Evolutionary conservation across 2,329 filamentous ascomycete genomes (phyloP).

Genomic region (Aureobasidium sp.): DNA sequence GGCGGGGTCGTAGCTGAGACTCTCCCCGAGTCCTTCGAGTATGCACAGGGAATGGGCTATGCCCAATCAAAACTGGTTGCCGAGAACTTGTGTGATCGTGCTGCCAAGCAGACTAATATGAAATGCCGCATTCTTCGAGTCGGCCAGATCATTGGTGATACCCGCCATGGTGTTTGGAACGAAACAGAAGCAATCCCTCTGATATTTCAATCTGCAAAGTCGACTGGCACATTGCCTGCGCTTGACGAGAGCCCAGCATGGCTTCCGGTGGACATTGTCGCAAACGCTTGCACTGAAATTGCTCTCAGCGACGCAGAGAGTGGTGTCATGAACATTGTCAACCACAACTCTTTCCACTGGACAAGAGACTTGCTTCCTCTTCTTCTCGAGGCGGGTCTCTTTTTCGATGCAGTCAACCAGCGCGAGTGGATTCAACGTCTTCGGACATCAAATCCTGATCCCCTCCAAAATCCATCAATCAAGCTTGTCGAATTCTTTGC

Average conservation of each 20-base stretch:
- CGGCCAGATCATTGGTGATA: slow-evolving; percentile 34
- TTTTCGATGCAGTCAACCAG: slow-evolving; percentile 36
- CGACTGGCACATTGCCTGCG: slow-evolving; percentile 39
- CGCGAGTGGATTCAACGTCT: slow-evolving; percentile 39
- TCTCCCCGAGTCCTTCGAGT: slow-evolving; percentile 21
- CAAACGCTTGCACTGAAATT: slow-evolving; percentile 27
- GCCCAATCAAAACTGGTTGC: slow-evolving; percentile 19
- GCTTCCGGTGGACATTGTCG: slow-evolving; percentile 38
- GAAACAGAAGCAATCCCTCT: slow-evolving; percentile 48
- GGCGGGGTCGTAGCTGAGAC: slow-evolving; percentile 28
- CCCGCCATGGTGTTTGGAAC: slow-evolving; percentile 39
- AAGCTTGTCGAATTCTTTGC: slow-evolving; percentile 26
- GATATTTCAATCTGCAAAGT: slow-evolving; percentile 38
- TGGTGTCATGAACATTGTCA: slow-evolving; percentile 35
- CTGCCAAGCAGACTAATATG: slow-evolving; percentile 21
- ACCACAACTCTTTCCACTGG: slow-evolving; percentile 43
- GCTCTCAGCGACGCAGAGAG: slow-evolving; percentile 14
- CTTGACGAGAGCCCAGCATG: slow-evolving; percentile 36
- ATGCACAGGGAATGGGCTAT: slow-evolving; percentile 18
- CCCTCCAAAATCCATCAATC: slow-evolving; percentile 22
- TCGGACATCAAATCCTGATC: slow-evolving; percentile 35
- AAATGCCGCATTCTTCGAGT: slow-evolving; percentile 23
- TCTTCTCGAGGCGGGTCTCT: slow-evolving; percentile 36
- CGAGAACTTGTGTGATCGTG: slow-evolving; percentile 27
- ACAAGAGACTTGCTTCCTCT: slow-evolving; percentile 45